A percentile compares a stretch with the other conserved stretches of the same genome.
Evolutionary conservation across 495 filamentous ascomycete species (phyloP).

Genomic region (Xylaria flabelliformis): DNA sequence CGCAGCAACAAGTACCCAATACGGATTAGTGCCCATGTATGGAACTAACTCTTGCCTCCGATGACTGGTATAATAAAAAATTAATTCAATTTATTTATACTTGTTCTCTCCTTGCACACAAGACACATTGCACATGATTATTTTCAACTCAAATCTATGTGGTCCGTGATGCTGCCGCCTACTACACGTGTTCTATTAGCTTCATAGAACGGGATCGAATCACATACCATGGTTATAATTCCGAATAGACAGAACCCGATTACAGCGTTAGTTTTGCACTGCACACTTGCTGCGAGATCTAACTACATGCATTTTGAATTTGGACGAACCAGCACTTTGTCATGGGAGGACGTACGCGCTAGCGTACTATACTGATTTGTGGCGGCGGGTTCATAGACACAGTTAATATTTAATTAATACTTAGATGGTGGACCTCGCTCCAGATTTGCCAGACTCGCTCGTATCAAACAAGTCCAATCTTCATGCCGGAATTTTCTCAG

Average conservation of each 20-base stretch:
- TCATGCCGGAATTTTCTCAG: slow-evolving; percentile 19
- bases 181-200: neutral
- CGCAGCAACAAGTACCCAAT: slow-evolving; percentile 35
- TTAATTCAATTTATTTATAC: slow-evolving; percentile 1
- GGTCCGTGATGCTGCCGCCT: neutral
- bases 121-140: neutral
- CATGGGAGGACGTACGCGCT: neutral
- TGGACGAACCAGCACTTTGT: slow-evolving; percentile 23
- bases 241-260: neutral
- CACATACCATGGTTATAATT: neutral
- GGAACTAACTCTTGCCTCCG: neutral
- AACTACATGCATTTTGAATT: slow-evolving; percentile 13
- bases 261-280: slow-evolving; percentile 6
- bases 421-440: neutral
- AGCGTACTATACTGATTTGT: neutral
- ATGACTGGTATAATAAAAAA: slow-evolving; percentile 12
- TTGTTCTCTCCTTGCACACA: neutral
- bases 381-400: slow-evolving; percentile 15
- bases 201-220: neutral
- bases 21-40: slow-evolving; percentile 29
- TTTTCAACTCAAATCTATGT: neutral
- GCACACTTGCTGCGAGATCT: slow-evolving; percentile 20
- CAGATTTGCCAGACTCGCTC: neutral
- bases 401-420: neutral
- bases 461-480: slow-evolving; percentile 13